These are phyloP conservation scores for Candida sanyaensis DNA, from an alignment of 1,139 yeast genomes.

Conservation along the genomic window DNA sequence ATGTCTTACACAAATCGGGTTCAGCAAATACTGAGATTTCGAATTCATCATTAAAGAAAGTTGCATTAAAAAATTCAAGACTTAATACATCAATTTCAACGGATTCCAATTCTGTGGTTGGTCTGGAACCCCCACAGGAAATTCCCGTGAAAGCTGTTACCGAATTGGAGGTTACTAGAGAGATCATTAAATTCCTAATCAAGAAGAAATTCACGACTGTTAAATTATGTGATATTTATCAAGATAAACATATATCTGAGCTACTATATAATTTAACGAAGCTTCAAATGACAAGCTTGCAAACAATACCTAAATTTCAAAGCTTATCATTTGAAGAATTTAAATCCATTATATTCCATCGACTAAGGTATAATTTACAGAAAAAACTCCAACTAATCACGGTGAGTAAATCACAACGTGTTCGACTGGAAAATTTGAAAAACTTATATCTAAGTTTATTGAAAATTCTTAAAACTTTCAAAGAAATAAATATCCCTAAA, in stretches of 20 bases:
- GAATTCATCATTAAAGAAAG: no score
- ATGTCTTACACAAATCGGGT: not conserved
- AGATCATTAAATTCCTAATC: slow-evolving; percentile 33
- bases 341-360: slow-evolving; percentile 27
- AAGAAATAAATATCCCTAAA: not conserved
- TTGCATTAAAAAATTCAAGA: no score
- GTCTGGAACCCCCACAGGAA: not conserved
- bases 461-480: not conserved
- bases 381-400: slow-evolving; percentile 20
- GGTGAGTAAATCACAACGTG: slow-evolving; percentile 26
- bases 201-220: slow-evolving; percentile 20
- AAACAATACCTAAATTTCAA: slow-evolving; percentile 13
- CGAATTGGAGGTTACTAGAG: slow-evolving; percentile 28
- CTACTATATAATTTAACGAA: slow-evolving; percentile 25
- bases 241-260: slow-evolving; percentile 21
- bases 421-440: slow-evolving; percentile 19
- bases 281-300: slow-evolving; percentile 17
- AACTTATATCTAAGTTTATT: slow-evolving; percentile 10
- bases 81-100: no score
- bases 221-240: slow-evolving; percentile 26
- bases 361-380: slow-evolving; percentile 31
- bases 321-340: slow-evolving; percentile 7
- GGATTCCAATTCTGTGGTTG: not conserved
- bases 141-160: slow-evolving; percentile 18
- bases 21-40: no score